A percentile compares a stretch with the other conserved stretches of the same genome.
Conservation (phyloP, 345 rosid genomes). For the Arabidopsis arenosa region DNA sequence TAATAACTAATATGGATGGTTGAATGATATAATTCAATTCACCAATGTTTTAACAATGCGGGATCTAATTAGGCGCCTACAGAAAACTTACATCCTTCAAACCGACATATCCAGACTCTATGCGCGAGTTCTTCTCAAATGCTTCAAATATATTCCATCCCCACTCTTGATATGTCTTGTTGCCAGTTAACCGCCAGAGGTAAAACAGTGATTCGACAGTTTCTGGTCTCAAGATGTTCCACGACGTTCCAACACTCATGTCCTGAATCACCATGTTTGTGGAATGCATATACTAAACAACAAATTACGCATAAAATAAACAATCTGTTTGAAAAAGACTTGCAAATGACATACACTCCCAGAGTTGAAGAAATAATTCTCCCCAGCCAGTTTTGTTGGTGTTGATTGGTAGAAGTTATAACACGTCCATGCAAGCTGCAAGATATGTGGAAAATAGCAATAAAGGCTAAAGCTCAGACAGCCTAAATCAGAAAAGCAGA, state of each 20-base stretch:
- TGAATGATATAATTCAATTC: background rate
- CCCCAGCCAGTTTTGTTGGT: constrained; percentile 95
- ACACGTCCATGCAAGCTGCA: constrained; percentile 98
- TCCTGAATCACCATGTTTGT: constrained; percentile 61
- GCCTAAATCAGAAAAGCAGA: constrained; percentile 5
- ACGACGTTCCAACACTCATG: constrained; percentile 95
- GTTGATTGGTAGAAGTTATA: constrained; percentile 92
- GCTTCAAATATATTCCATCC: constrained; percentile 98
- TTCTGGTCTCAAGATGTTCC: constrained; percentile 98
- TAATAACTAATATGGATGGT: background rate
- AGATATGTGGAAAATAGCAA: background rate
- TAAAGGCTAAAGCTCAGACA: constrained; percentile 9
- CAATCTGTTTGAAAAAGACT: constrained; percentile 2
- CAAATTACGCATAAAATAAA: background rate
- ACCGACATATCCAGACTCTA: constrained; percentile 89
- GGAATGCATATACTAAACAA: constrained; percentile 1
- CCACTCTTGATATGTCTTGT: constrained; percentile 97
- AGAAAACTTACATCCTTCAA: constrained; percentile 80
- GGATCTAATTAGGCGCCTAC: constrained; percentile 1
- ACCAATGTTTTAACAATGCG: background rate
- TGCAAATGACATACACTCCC: constrained; percentile 53
- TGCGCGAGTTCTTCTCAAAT: constrained; percentile 85
- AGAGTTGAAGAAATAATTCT: constrained; percentile 83
- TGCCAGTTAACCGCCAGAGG: constrained; percentile 95
- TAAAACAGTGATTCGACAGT: constrained; percentile 95